phyloP scores from a whole-genome alignment of 352 stramenopile species.

The Phytophthora palmivora region DNA sequence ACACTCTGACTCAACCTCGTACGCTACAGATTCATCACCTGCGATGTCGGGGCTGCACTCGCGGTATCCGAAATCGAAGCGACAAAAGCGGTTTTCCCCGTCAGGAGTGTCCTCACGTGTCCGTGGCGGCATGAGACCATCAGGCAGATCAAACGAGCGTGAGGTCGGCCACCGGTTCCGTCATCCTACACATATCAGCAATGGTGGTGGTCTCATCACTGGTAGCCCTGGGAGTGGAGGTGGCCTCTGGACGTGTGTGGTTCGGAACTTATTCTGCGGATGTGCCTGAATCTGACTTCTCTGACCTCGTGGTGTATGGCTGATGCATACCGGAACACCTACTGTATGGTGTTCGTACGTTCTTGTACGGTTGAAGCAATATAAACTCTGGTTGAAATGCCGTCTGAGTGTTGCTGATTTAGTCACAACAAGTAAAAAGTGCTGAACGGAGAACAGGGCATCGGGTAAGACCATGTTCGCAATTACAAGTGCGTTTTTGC shows the following conservation, averaged over 20 bases:
- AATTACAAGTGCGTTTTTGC: no score
- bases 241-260: conserved; percentile 31
- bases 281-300: conserved; percentile 23
- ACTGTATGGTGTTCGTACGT: conserved; percentile 31
- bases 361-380: conserved; percentile 21
- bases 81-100: conserved; percentile 22
- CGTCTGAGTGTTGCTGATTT: neutral
- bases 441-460: neutral
- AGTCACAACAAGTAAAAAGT: neutral
- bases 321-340: conserved; percentile 23
- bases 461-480: neutral
- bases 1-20: conserved; percentile 38
- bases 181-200: conserved; percentile 30
- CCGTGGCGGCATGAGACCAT: conserved; percentile 17
- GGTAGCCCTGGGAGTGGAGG: conserved; percentile 16
- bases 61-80: conserved; percentile 22
- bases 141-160: conserved; percentile 14
- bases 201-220: conserved; percentile 16
- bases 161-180: conserved; percentile 25
- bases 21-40: conserved; percentile 36
- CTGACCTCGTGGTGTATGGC: conserved; percentile 1
- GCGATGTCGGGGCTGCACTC: conserved; percentile 30
- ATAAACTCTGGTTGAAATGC: conserved; percentile 17
- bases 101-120: conserved; percentile 18
- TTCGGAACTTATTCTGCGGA: conserved; percentile 39